Conservation (phyloP, 306 rosid genomes). For the Datisca glomerata region DNA sequence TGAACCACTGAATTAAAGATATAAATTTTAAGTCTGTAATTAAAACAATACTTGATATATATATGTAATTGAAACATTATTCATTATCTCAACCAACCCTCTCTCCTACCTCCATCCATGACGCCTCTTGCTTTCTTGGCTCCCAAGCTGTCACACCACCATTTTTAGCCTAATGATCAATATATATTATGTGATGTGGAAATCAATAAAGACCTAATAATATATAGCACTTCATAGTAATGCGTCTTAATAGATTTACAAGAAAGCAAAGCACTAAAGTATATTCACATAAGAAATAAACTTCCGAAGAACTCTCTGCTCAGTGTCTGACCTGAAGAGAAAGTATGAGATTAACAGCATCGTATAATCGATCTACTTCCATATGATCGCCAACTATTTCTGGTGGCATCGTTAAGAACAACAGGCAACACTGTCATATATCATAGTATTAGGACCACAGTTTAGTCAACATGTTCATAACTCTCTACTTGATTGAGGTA, state of each 20-base stretch:
- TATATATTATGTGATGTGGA: background rate
- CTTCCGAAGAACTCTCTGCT: background rate
- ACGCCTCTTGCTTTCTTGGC: no score
- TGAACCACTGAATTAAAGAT: no score
- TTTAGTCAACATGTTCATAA: no score
- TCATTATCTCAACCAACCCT: no score
- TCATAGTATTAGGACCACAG: background rate
- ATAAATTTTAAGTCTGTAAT: no score
- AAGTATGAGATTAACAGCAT: slow-evolving; percentile 17
- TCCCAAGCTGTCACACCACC: slow-evolving; percentile 9
- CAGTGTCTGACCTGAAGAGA: slow-evolving; percentile 9
- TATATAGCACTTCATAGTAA: background rate
- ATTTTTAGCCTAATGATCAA: background rate
- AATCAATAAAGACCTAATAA: background rate
- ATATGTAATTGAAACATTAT: no score
- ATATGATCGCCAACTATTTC: slow-evolving; percentile 13
- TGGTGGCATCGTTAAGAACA: slow-evolving; percentile 1
- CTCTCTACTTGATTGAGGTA: background rate
- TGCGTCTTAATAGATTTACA: background rate
- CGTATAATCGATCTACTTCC: slow-evolving; percentile 13
- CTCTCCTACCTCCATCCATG: no score
- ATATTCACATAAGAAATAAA: background rate
- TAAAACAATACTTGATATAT: no score
- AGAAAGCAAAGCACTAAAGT: background rate
- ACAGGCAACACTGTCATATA: slow-evolving; percentile 12